Conservation (phyloP, 2,329 filamentous ascomycete genomes). For the Catunica adiposa region DNA sequence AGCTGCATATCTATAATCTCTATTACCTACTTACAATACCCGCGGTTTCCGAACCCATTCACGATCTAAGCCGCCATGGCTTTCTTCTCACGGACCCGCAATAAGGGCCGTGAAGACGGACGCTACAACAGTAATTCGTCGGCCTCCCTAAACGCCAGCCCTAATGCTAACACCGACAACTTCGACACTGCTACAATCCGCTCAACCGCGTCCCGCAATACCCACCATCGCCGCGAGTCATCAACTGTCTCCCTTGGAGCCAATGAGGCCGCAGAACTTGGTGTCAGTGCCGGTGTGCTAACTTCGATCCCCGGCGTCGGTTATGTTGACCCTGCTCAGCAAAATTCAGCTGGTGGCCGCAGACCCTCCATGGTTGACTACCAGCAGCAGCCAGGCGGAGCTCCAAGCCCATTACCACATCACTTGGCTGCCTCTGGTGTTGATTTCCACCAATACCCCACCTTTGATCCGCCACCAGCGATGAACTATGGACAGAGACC, state of each 20-base stretch:
- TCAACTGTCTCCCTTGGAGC: constrained; percentile 57
- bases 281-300: constrained; percentile 64
- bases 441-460: constrained; percentile 84
- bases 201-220: constrained; percentile 13
- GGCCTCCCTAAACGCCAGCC: constrained; percentile 42
- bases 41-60: background rate
- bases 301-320: constrained; percentile 53
- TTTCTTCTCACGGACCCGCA: constrained; percentile 78
- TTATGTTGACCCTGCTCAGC: constrained; percentile 48
- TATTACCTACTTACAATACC: background rate
- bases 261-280: constrained; percentile 45
- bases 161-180: constrained; percentile 45
- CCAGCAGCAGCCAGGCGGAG: constrained; percentile 45
- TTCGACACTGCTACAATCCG: constrained; percentile 13
- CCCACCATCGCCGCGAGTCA: constrained; percentile 52
- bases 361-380: constrained; percentile 2
- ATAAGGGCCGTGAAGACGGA: constrained; percentile 43
- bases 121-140: constrained; percentile 38
- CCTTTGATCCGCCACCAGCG: constrained; percentile 40
- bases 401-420: constrained; percentile 59
- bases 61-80: constrained; percentile 2
- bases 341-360: background rate
- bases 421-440: constrained; percentile 58
- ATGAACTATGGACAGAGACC: constrained; percentile 22
- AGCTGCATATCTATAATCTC: background rate